Percentiles rank a stretch among this genome's conserved stretches.
These are phyloP conservation scores for Suillus bovinus DNA, from an alignment of 768 basidiomycete genomes.

Conservation along the genomic window DNA sequence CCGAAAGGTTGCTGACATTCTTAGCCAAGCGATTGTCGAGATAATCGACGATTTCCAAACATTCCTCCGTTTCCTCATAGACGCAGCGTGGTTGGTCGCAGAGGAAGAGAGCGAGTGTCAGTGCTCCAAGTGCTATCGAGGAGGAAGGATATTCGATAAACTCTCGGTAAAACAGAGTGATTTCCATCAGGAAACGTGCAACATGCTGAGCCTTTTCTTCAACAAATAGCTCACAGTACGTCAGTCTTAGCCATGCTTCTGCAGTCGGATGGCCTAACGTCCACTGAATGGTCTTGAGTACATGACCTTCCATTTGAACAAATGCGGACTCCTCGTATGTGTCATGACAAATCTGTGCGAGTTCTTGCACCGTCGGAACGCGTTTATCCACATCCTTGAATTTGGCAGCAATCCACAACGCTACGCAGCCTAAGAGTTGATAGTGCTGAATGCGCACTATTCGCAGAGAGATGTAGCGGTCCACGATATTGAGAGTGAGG, in stretches of 20 bases:
- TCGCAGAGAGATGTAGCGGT: conserved; percentile 97
- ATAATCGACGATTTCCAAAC: conserved; percentile 78
- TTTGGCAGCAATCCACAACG: conserved; percentile 98
- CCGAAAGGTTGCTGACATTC: conserved; percentile 89
- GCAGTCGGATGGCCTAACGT: conserved; percentile 95
- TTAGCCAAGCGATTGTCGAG: conserved; percentile 86
- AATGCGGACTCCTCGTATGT: conserved; percentile 98
- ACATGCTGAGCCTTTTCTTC: conserved; percentile 93
- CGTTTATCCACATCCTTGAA: conserved; percentile 99
- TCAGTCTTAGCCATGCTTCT: conserved; percentile 91
- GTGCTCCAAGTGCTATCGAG: conserved; percentile 84
- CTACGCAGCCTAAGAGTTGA: conserved; percentile 97
- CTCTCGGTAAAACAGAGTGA: conserved; percentile 96
- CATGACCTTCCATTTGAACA: conserved; percentile 98
- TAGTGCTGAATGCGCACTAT: conserved; percentile 99
- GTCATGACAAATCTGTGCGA: conserved; percentile 92
- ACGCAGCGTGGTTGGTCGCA: conserved; percentile 77
- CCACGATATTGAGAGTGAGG: conserved; percentile 97
- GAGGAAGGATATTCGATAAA: conserved; percentile 87
- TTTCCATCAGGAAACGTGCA: conserved; percentile 98
- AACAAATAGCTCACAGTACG: conserved; percentile 69
- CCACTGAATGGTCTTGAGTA: conserved; percentile 96
- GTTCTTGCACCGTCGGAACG: conserved; percentile 92
- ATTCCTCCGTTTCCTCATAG: conserved; percentile 84
- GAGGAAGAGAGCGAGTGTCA: conserved; percentile 86